phyloP scores from a whole-genome alignment of 352 stramenopile genomes.

The Phytophthora sp. region DNA sequence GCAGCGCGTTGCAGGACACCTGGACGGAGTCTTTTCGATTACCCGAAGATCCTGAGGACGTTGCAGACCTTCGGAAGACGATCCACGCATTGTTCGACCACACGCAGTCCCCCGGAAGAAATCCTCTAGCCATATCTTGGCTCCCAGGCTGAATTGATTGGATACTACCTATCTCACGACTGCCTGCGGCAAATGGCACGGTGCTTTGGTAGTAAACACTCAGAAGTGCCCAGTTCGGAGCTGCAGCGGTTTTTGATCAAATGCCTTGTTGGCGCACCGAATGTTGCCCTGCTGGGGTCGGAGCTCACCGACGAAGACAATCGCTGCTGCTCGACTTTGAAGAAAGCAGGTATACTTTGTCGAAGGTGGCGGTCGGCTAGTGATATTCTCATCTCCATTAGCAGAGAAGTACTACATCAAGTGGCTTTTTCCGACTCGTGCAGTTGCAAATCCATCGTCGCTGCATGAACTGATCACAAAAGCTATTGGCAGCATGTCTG shows the following conservation, averaged over 20 bases:
- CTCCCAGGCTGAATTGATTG: not conserved
- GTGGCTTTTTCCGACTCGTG: slow-evolving; percentile 22
- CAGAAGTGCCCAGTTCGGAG: not conserved
- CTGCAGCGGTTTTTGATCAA: not conserved
- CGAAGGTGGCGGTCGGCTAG: not conserved
- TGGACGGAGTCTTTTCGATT: no score
- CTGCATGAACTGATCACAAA: slow-evolving; percentile 17
- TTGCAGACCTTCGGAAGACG: no score
- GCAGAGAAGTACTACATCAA: slow-evolving; percentile 12
- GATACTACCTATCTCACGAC: not conserved
- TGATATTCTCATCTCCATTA: slow-evolving; percentile 21
- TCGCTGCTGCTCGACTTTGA: not conserved
- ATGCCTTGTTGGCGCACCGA: not conserved
- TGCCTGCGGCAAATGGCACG: not conserved
- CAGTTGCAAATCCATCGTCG: slow-evolving; percentile 6
- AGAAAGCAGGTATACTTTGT: slow-evolving; percentile 7
- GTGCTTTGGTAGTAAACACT: not conserved
- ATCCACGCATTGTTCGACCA: no score
- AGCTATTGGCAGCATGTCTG: slow-evolving; percentile 21
- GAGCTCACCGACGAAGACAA: not conserved
- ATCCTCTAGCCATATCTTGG: no score
- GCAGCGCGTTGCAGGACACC: no score
- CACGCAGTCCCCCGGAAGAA: no score
- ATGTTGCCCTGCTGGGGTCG: not conserved
- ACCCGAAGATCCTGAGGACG: no score